Evolutionary conservation across 768 basidiomycete genomes (phyloP).

Genomic region (Pulveroboletus ravenelii): DNA sequence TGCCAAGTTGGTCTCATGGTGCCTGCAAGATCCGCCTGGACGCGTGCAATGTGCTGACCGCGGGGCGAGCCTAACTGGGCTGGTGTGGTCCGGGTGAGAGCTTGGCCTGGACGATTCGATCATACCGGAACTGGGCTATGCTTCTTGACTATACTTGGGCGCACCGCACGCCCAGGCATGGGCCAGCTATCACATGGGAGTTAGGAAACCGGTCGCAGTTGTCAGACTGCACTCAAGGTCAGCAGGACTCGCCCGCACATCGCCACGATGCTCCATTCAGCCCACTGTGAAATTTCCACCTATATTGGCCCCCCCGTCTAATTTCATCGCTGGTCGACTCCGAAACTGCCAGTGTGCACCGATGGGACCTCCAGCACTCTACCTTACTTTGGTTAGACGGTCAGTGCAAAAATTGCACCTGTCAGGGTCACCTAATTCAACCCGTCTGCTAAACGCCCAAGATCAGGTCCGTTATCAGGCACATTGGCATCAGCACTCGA

Average conservation of each 20-base stretch:
- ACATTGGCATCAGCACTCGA: conserved; percentile 21
- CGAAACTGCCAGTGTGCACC: conserved; percentile 5
- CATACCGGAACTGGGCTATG: conserved; percentile 30
- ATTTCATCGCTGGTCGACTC: conserved; percentile 17
- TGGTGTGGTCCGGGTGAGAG: conserved; percentile 9
- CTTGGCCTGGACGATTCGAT: conserved; percentile 23
- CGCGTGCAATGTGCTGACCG: conserved; percentile 7
- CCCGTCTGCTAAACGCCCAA: conserved; percentile 14
- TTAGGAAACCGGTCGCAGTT: conserved; percentile 18
- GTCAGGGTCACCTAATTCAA: conserved; percentile 26
- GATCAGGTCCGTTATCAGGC: conserved; percentile 32
- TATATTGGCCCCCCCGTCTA: conserved; percentile 17
- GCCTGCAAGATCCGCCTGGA: conserved; percentile 16
- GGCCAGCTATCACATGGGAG: conserved; percentile 2
- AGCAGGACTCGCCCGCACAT: conserved; percentile 15
- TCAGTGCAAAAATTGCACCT: conserved; percentile 13
- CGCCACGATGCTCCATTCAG: conserved; percentile 19
- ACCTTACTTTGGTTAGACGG: conserved; percentile 31
- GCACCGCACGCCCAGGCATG: conserved; percentile 6
- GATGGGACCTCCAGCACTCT: conserved; percentile 20
- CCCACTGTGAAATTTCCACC: conserved; percentile 11
- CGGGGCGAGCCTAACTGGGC: conserved; percentile 8
- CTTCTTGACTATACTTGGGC: conserved; percentile 17
- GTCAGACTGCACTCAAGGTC: conserved; percentile 12
- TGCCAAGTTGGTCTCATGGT: not conserved